Conservation (phyloP, 108 stramenopile genomes). For the Pseudonitzschia multiseries region DNA sequence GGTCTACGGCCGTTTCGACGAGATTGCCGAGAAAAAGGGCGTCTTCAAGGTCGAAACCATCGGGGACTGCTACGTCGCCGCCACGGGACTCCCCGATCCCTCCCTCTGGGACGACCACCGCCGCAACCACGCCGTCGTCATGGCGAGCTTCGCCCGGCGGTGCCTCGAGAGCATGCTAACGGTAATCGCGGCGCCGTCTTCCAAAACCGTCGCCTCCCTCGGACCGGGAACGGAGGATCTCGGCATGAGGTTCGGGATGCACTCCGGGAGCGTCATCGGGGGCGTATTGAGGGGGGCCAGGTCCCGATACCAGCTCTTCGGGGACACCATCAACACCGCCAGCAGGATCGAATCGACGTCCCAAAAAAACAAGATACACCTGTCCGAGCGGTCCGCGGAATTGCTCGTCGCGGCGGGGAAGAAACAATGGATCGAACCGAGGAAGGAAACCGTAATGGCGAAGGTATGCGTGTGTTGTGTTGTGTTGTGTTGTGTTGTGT, state of each 20-base stretch:
- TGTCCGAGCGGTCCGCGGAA: slow-evolving; percentile 49
- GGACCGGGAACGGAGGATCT: slow-evolving; percentile 18
- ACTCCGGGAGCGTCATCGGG: slow-evolving; percentile 29
- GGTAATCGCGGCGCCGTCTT: no score
- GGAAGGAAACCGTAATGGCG: slow-evolving; percentile 20
- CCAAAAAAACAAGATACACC: slow-evolving; percentile 45
- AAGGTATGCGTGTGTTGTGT: not conserved
- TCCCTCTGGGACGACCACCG: no score
- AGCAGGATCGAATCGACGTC: slow-evolving; percentile 63
- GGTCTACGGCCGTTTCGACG: slow-evolving; percentile 43
- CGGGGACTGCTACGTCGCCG: slow-evolving; percentile 61
- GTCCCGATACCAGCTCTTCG: slow-evolving; percentile 45
- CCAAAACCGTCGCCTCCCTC: not conserved
- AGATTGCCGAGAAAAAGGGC: slow-evolving; percentile 28
- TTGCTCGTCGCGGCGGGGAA: slow-evolving; percentile 35
- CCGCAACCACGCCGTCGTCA: slow-evolving; percentile 49
- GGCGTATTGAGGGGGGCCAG: slow-evolving; percentile 22
- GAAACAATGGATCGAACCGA: slow-evolving; percentile 18
- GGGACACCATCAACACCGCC: slow-evolving; percentile 62
- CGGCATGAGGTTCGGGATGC: slow-evolving; percentile 21
- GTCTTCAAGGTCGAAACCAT: slow-evolving; percentile 66
- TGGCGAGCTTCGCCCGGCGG: slow-evolving; percentile 52
- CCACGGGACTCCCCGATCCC: slow-evolving; percentile 43
- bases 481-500: not conserved
- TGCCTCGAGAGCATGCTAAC: slow-evolving; percentile 27